Evolutionary conservation across 2,329 filamentous ascomycete genomes (phyloP), one percentile per base, ranked within the genome.

Genomic region (Cladorrhinum sp.): DNA sequence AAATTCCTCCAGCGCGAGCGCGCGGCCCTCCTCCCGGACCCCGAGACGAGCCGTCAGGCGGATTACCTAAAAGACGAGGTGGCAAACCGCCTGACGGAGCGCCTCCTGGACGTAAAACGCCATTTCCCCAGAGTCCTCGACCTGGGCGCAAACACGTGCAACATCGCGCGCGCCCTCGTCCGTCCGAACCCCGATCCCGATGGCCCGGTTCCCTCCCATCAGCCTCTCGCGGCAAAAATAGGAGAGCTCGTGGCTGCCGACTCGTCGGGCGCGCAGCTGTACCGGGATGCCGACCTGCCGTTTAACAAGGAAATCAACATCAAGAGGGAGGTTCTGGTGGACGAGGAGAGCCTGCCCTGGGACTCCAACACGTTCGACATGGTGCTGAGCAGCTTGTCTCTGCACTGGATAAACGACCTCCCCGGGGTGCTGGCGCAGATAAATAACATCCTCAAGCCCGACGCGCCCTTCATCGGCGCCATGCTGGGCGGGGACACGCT

Each of bases 351-450:
- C 2, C 78, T 97, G 0, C 91, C 92, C 0, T 97, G 88, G 73
- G 84, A 85, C 53, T 78, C 89, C 3, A 84, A 87, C 66, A 86
- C 88, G 2, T 98, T 97, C 73, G 93, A 98, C 73, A 86, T 96
- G 5, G 91, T 97, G 10, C 79, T 99, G 64, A 96, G 91, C 72
- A 96, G 90, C 59, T 78, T 96, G 62, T 93, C 90, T 61, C 80
- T 99, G 73, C 95, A 99, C 76, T 99, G 95, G 95, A 90, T 97
- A 80, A 99, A 99, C 73, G 92, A 99, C 74, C 84, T 99, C 4
- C 95, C 95, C 0, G 90, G 89, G 1, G 80, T 96, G 10, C 82
- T 99, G 1, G 81, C 87, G 1, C 91, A 96, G 72, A 89, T 97
- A 72, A 96, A 96, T 79, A 83, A 85, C 66, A 80, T 96, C 33